phyloP scores from a whole-genome alignment of 805 yeast species.

The Wickerhamiella domercqiae region DNA sequence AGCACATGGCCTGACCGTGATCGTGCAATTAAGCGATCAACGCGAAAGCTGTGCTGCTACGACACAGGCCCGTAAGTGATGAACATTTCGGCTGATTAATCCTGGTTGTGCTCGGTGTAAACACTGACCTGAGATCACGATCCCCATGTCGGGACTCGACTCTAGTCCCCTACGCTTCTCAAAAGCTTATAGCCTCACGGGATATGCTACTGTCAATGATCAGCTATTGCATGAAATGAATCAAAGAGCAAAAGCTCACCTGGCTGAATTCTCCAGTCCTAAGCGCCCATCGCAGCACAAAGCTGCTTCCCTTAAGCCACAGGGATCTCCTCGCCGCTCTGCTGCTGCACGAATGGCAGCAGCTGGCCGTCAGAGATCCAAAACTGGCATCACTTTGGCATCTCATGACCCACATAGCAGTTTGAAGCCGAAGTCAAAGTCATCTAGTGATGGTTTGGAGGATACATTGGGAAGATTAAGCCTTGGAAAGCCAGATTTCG shows the following conservation, averaged over 20 bases:
- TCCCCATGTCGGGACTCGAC: background rate
- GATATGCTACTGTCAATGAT: constrained; percentile 23
- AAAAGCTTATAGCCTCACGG: constrained; percentile 13
- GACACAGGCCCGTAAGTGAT: too few relatives aligned
- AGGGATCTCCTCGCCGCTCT: background rate
- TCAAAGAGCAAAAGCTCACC: constrained; percentile 18
- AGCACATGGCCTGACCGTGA: too few relatives aligned
- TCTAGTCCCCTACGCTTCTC: constrained; percentile 9
- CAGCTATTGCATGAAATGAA: constrained; percentile 24
- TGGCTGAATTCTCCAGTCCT: background rate
- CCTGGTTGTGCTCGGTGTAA: too few relatives aligned
- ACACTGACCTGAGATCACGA: too few relatives aligned
- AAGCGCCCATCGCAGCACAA: background rate
- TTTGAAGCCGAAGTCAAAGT: background rate
- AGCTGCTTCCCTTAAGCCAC: background rate
- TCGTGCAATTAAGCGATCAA: too few relatives aligned
- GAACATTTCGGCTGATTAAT: too few relatives aligned
- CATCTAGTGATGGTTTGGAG: background rate
- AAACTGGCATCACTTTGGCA: too few relatives aligned
- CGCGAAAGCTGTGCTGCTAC: too few relatives aligned
- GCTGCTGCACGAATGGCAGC: background rate
- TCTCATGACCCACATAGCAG: background rate
- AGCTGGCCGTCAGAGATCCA: background rate
- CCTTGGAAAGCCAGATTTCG: background rate
- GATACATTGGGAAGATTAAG: background rate